Evolutionary conservation across 345 rosid genomes (phyloP), one percentile per base, ranked within the genome.

Genomic region (Hibiscus trionum): DNA sequence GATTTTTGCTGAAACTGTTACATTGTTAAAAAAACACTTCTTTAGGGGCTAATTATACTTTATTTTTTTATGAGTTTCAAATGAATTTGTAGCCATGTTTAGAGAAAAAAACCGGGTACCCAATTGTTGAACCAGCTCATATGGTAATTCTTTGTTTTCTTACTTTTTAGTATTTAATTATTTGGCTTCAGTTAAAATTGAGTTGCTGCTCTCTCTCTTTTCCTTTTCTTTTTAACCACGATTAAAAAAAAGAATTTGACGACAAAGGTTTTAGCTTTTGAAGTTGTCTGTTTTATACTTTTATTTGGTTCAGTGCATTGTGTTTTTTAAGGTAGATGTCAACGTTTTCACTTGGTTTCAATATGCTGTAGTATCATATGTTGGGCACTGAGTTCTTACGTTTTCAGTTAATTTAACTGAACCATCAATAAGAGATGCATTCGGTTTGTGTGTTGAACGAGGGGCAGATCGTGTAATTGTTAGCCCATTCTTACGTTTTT

Each of bases 111-210:
- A 86, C 96, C 50, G 86, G 91, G 10, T 87, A 87, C 75, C 78
- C 80, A 70, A 85, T 89, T 76, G 92, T 94, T 10, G 96, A 91
- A 88, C 97, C 97, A 78, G 97, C 96, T 77, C 97, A 94, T 77
- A 94, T 94, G 98, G 97, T 94, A 85, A 80, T 26, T 74, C 16
- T 49, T 12, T 15, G 59, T 19, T 15, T 10, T 14, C 64, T 5
- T 71, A 55, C 10, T 7, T 56, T 39, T 3, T 31, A 55, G 11
- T 77, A 17, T 37, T 11, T 11, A 19, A 4, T 42, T 42, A 2
- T 35, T 15, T 35, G 10, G 4, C 24, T 62, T 62, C 26, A n/a
- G 44, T 62, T 14, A 12, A 49, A 49, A 49, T 4, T 49, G 16
- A 11, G n/a, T 47, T 11, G n/a, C 52, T 47, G 50, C 50, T 8